Evolutionary conservation across 768 basidiomycete species (phyloP).

Genomic region (Trametes coccinea): DNA sequence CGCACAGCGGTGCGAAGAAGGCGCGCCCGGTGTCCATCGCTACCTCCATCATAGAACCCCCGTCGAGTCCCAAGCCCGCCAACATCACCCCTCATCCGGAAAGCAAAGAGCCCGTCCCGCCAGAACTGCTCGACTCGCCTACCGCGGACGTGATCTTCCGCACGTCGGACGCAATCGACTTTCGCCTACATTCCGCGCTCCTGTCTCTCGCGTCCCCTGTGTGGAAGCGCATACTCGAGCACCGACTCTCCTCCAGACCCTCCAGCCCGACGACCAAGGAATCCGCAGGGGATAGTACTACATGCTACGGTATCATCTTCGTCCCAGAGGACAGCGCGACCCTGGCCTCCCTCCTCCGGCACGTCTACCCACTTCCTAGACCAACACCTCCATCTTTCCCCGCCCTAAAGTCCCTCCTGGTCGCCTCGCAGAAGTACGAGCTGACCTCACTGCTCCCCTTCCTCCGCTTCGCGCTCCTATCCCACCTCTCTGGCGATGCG

Average conservation of each 20-base stretch:
- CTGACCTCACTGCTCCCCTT: constrained; percentile 1
- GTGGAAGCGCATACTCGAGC: constrained; percentile 31
- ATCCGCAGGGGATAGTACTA: not conserved
- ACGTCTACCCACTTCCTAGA: constrained; percentile 23
- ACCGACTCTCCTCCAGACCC: constrained; percentile 24
- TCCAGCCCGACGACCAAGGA: not conserved
- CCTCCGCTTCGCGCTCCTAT: not conserved
- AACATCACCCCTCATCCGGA: not conserved
- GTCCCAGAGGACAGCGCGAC: constrained; percentile 24
- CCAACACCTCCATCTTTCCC: not conserved
- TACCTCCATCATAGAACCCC: constrained; percentile 9
- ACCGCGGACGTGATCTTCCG: constrained; percentile 16
- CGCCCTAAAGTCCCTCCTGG: constrained; percentile 7
- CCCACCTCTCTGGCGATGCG: constrained; percentile 3
- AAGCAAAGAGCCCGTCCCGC: not conserved
- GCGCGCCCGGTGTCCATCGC: constrained; percentile 6
- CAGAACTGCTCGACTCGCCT: constrained; percentile 10
- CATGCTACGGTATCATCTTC: constrained; percentile 4
- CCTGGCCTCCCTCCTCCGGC: constrained; percentile 26
- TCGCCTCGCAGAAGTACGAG: constrained; percentile 15
- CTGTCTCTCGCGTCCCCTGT: constrained; percentile 32
- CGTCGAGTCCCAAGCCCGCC: not conserved
- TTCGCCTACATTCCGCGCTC: constrained; percentile 10
- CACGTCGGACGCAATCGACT: constrained; percentile 9
- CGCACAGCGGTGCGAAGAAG: not conserved